Percentiles rank a stretch among this genome's conserved stretches.
Evolutionary conservation across 306 rosid species (phyloP).

Genomic region (Gleditsia sinensis): DNA sequence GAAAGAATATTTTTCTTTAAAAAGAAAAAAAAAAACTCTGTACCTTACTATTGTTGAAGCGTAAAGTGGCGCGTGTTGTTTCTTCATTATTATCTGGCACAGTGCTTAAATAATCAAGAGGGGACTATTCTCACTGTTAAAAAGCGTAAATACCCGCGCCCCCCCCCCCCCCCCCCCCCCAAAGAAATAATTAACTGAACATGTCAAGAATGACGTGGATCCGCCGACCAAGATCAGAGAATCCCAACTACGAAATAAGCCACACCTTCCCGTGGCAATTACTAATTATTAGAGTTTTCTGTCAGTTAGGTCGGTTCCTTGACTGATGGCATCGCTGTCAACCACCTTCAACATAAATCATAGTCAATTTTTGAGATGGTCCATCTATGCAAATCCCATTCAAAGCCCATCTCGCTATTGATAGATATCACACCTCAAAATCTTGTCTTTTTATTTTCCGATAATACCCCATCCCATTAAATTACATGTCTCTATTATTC

Average conservation of each 20-base stretch:
- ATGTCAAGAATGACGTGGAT: neutral
- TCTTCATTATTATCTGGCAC: neutral
- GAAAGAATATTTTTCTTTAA: too few species aligned
- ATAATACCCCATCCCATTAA: neutral
- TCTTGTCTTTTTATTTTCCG: neutral
- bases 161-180: neutral
- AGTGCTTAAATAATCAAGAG: neutral
- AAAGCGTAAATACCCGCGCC: neutral
- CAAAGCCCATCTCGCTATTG: neutral
- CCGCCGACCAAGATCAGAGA: conserved; percentile 20
- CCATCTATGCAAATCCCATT: neutral
- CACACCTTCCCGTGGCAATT: neutral
- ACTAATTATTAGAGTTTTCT: neutral
- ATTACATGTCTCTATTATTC: neutral
- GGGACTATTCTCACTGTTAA: neutral
- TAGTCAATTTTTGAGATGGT: too few species aligned
- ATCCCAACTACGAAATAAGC: too few species aligned
- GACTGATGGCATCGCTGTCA: conserved; percentile 29
- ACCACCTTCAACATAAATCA: neutral
- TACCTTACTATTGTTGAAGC: too few species aligned
- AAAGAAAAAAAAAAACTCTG: too few species aligned
- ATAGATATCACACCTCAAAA: neutral
- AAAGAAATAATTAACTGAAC: neutral
- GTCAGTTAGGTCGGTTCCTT: conserved; percentile 38
- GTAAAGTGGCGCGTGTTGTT: neutral